A percentile compares a stretch with the other conserved stretches of the same genome.
Conservation (phyloP, 495 filamentous ascomycete genomes). For the Penicillium parvum region DNA sequence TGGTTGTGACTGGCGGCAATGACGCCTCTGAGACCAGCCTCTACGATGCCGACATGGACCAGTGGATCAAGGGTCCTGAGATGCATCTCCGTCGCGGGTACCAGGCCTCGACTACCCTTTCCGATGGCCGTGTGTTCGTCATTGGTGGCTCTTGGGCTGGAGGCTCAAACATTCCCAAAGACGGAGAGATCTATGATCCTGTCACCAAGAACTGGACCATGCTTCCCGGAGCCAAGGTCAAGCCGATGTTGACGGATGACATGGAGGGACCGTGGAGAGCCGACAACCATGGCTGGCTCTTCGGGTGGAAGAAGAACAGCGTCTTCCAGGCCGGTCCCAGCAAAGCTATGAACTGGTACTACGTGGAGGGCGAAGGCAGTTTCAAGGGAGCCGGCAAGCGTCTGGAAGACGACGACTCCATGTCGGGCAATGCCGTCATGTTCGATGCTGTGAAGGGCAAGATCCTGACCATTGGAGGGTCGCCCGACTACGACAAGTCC, state of each 20-base stretch:
- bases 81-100: slow-evolving; percentile 55
- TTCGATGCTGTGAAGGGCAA: slow-evolving; percentile 52
- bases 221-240: slow-evolving; percentile 33
- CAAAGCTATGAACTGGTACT: slow-evolving; percentile 43
- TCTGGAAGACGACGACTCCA: slow-evolving; percentile 45
- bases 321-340: slow-evolving; percentile 56
- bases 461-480: slow-evolving; percentile 52
- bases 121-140: slow-evolving; percentile 54
- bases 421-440: slow-evolving; percentile 52
- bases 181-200: slow-evolving; percentile 53
- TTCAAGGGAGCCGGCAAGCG: slow-evolving; percentile 28
- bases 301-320: slow-evolving; percentile 49
- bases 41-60: slow-evolving; percentile 27
- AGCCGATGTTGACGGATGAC: slow-evolving; percentile 51
- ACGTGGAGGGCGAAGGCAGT: slow-evolving; percentile 36
- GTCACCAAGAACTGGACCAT: slow-evolving; percentile 31
- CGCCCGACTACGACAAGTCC: slow-evolving; percentile 39
- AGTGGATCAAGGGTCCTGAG: slow-evolving; percentile 28
- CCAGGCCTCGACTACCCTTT: slow-evolving; percentile 46
- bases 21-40: slow-evolving; percentile 43
- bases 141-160: slow-evolving; percentile 58
- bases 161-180: slow-evolving; percentile 36
- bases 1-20: slow-evolving; percentile 51
- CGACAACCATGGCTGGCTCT: slow-evolving; percentile 49
- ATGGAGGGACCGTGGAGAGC: slow-evolving; percentile 20